Evolutionary conservation across 805 yeast genomes (phyloP).

Genomic region (Wickerhamomyces bovis): DNA sequence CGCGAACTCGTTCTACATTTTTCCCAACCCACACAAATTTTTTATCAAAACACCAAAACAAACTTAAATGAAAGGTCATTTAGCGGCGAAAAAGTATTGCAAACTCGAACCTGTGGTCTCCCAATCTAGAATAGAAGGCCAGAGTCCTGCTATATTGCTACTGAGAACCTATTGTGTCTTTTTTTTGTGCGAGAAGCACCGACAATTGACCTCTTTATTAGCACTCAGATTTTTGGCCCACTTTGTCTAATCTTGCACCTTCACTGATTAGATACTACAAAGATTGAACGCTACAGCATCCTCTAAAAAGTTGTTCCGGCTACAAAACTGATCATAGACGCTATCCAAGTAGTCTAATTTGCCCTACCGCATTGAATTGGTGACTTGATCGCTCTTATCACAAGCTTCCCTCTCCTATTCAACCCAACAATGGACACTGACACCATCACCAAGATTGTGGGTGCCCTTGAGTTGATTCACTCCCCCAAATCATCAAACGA

Average conservation of each 20-base stretch:
- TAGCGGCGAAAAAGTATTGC: not conserved
- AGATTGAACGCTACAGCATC: not conserved
- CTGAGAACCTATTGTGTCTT: not conserved
- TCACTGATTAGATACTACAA: not conserved
- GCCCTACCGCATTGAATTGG: not conserved
- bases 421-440: constrained; percentile 45
- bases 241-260: not conserved
- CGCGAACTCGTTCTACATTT: not conserved
- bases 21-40: not conserved
- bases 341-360: not conserved
- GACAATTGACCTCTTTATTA: not conserved
- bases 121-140: not conserved
- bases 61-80: not conserved
- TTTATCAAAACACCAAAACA: not conserved
- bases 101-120: not conserved
- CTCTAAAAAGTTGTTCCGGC: not conserved
- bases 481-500: constrained; percentile 56
- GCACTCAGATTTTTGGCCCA: not conserved
- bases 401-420: not conserved
- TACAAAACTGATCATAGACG: not conserved
- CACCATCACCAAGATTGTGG: constrained; percentile 68
- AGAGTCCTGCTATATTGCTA: not conserved
- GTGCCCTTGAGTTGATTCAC: constrained; percentile 73
- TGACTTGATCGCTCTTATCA: not conserved
- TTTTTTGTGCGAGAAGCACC: not conserved